Base-by-base conservation (phyloP, 1,284 basidiomycete species). In the Tilletia caries region DNA sequence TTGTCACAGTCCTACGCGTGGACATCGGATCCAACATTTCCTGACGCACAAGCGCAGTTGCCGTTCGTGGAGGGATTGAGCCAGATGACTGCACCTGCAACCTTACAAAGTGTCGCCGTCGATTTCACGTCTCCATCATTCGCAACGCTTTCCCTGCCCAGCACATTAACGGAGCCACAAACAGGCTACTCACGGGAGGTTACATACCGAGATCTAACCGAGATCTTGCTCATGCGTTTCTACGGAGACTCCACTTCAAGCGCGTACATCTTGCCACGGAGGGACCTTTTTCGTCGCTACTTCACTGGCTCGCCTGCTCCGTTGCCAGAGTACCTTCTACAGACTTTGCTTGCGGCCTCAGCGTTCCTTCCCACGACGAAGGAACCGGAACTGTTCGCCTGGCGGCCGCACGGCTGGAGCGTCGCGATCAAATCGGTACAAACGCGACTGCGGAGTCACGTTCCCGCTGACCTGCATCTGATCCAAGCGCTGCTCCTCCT, bases 401-500 rank as follows among this genome's bases (percentile, higher is more conserved):
- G 68, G 68, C 25, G 52, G 41, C 23, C 10, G 5, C 32, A 52
- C 18, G 64, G 65, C n/a, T 70, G 68, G 68, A 41, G 29, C 32
- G 13, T 32, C 29, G 68, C 68, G 18, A 29, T 65, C 15, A n/a
- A 67, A 25, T 25, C 65, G 15, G 65, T 70, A 8, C 68, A 70
- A 32, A 12, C 8, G 12, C 68, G 48, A 8, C 64, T 70, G 12
- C 20, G n/a, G 23, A 34, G 18, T 18, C 37, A 41, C 12, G 50
- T 25, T 12, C 46, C 46, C 8, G 13, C 37, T 32, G 65, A 67
- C 34, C 37, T 58, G 13, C 23, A 50, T 37, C 44, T 70, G 4
- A n/a, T 70, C 27, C 68, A 70, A 46, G 50, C 68, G 6, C 44
- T 70, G n/a, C 34, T 70, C 3, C 60, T 70, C 4, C 34, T 70